Base-by-base conservation (phyloP, 1,284 basidiomycete species). In the Puccinia triticina region DNA sequence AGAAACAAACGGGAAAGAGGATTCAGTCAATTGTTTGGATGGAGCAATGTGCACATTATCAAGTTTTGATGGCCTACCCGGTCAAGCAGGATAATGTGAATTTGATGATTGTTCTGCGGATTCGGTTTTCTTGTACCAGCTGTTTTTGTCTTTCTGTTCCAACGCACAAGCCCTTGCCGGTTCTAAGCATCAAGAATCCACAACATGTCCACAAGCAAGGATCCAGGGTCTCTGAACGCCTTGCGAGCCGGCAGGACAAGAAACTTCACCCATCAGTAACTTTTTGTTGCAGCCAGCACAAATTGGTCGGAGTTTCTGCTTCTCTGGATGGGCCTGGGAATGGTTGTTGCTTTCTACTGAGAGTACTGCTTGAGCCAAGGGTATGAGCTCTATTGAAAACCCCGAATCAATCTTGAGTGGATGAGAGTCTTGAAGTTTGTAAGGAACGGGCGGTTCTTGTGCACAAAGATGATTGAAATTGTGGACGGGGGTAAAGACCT, bases 201-300 rank as follows among this genome's bases (percentile, higher is more conserved):
- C 78, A 23, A 80, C 69, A 80, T 80, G 78, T n/a, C 78, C 78
- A 61, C 78, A 80, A 72, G 67, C 66, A 32, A 80, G 55, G 26
- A 80, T 80, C 78, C 78, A 80, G 14, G 78, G 78, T 46, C 78
- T 71, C n/a, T 67, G 64, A 21, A 64, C 77, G 23, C 48, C 78
- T 50, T 29, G 7, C 21, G 32, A 74, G 26, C 66, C 48, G 2
- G 37, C 57, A 16, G 77, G 16, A 23, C 50, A 59, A 10, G 67
- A 72, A 40, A 40, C 66, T 55, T 80, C 67, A 32, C 78, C 67
- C 43, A 73, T 34, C n/a, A 80, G 21, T 48, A 80, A 40, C 21
- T 59, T 46, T 43, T 72, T 21, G 57, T 80, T 50, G 61, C 78
- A 80, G 40, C 67, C 40, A 16, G 67, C 66, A 73, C 78, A 80